A percentile compares a stretch with the other conserved stretches of the same genome.
Evolutionary conservation across 495 filamentous ascomycete species (phyloP).

Genomic region (Acidomyces sp.): DNA sequence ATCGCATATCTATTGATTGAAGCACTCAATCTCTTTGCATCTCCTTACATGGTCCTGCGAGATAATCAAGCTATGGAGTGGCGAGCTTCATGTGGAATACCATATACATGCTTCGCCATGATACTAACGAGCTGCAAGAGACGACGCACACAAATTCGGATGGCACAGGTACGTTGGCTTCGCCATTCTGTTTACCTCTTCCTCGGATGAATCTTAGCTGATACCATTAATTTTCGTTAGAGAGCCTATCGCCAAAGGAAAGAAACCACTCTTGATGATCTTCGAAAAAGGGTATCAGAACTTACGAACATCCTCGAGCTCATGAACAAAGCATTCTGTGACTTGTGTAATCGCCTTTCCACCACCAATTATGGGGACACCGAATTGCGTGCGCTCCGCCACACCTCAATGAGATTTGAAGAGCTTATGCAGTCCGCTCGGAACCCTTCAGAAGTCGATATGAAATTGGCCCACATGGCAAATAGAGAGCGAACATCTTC

Average conservation of each 20-base stretch:
- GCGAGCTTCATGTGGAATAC: neutral
- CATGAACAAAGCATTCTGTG: slow-evolving; percentile 59
- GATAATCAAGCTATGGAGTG: too few relatives aligned
- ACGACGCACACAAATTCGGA: slow-evolving; percentile 75
- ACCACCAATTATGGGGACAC: slow-evolving; percentile 34
- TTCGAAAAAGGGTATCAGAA: slow-evolving; percentile 52
- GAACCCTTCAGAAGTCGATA: slow-evolving; percentile 18
- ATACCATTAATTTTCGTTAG: too few relatives aligned
- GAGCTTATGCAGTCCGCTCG: slow-evolving; percentile 36
- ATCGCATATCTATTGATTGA: too few relatives aligned
- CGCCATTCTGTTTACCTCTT: too few relatives aligned
- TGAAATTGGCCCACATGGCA: neutral
- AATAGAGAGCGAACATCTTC: too few relatives aligned
- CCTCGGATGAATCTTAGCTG: too few relatives aligned
- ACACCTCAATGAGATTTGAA: slow-evolving; percentile 36
- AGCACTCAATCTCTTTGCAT: too few relatives aligned
- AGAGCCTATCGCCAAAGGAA: slow-evolving; percentile 74
- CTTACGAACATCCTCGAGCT: slow-evolving; percentile 55
- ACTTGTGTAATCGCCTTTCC: slow-evolving; percentile 50
- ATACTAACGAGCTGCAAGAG: too few relatives aligned
- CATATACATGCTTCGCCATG: slow-evolving; percentile 5
- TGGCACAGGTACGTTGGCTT: too few relatives aligned
- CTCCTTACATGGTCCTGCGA: too few relatives aligned
- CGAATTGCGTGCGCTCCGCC: slow-evolving; percentile 26
- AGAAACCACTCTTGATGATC: slow-evolving; percentile 62